phyloP scores from a whole-genome alignment of 768 basidiomycete species.

The Tricholoma furcatifolium region DNA sequence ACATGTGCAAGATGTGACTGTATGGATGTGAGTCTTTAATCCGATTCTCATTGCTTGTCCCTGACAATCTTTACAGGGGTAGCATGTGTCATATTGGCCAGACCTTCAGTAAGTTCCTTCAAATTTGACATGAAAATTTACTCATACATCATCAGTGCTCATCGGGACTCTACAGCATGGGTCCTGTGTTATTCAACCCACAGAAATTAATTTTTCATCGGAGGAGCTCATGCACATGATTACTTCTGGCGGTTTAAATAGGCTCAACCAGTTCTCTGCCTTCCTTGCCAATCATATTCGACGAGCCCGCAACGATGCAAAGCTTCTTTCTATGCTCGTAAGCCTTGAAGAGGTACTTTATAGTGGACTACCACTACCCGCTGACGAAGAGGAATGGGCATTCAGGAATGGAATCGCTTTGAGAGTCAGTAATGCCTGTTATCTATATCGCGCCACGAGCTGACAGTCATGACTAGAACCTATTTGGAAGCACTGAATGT shows the following conservation, averaged over 20 bases:
- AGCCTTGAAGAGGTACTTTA: conserved; percentile 64
- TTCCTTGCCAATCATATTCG: conserved; percentile 63
- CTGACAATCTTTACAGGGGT: conserved; percentile 45
- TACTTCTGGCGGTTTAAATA: conserved; percentile 61
- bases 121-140: conserved; percentile 25
- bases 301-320: conserved; percentile 58
- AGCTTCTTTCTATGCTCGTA: conserved; percentile 53
- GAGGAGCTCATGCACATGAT: conserved; percentile 74
- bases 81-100: conserved; percentile 85
- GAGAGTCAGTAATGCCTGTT: conserved; percentile 41
- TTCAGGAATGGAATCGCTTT: conserved; percentile 58
- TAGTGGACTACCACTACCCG: conserved; percentile 60
- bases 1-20: conserved; percentile 64
- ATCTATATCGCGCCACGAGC: conserved; percentile 9
- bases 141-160: conserved; percentile 49
- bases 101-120: conserved; percentile 58
- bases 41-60: not conserved
- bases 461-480: conserved; percentile 47
- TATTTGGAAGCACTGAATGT: conserved; percentile 80
- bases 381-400: conserved; percentile 76
- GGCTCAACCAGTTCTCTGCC: conserved; percentile 70
- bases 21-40: conserved; percentile 55
- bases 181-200: conserved; percentile 69
- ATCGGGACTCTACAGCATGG: conserved; percentile 71
- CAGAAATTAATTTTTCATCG: conserved; percentile 59